Conservation (phyloP, 2,329 filamentous ascomycete species). For the Trichoderma guizhouense region DNA sequence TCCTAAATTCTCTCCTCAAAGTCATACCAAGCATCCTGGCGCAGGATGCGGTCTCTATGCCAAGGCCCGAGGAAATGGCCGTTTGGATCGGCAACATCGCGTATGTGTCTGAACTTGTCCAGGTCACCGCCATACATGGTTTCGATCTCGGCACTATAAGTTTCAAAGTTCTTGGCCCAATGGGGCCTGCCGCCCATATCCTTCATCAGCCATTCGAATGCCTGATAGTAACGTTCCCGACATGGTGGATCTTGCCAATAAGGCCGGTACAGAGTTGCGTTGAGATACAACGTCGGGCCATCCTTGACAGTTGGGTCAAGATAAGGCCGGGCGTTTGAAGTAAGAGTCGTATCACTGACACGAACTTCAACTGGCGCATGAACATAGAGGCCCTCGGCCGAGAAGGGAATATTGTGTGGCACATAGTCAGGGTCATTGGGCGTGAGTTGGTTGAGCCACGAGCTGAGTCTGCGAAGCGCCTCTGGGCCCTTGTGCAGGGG, state of each 20-base stretch:
- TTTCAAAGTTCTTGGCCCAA: slow-evolving; percentile 88
- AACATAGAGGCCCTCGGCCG: slow-evolving; percentile 74
- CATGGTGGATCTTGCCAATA: slow-evolving; percentile 77
- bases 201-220: slow-evolving; percentile 87
- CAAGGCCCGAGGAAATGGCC: slow-evolving; percentile 90
- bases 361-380: slow-evolving; percentile 93
- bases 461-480: slow-evolving; percentile 74
- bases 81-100: slow-evolving; percentile 70
- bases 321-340: slow-evolving; percentile 37
- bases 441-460: slow-evolving; percentile 70
- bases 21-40: slow-evolving; percentile 31
- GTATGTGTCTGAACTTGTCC: slow-evolving; percentile 62
- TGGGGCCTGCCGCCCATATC: slow-evolving; percentile 79
- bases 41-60: slow-evolving; percentile 69
- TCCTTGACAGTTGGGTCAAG: slow-evolving; percentile 68
- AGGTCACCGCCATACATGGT: slow-evolving; percentile 68
- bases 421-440: slow-evolving; percentile 64
- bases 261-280: slow-evolving; percentile 83
- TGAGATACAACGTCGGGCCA: slow-evolving; percentile 79
- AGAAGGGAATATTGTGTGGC: slow-evolving; percentile 71
- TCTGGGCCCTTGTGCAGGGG: slow-evolving; percentile 84
- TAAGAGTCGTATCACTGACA: slow-evolving; percentile 64
- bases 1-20: slow-evolving; percentile 34
- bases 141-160: slow-evolving; percentile 58
- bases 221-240: slow-evolving; percentile 74